Conservation (phyloP, 768 basidiomycete genomes). For the Pulveroboletus sp. region DNA sequence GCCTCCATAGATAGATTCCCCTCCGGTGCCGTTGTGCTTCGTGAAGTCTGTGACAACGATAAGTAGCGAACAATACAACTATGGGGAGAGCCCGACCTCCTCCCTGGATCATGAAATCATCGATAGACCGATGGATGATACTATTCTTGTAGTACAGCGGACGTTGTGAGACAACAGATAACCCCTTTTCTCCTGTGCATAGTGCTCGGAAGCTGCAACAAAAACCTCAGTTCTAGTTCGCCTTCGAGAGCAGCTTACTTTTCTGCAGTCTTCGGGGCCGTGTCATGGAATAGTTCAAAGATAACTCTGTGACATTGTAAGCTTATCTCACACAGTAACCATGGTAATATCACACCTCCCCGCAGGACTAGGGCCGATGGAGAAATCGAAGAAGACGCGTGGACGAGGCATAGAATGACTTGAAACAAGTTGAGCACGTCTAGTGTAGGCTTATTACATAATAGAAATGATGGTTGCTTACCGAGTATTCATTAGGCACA, state of each 20-base stretch:
- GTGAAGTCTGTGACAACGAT: slow-evolving; percentile 57
- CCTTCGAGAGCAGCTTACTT: slow-evolving; percentile 50
- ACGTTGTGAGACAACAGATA: slow-evolving; percentile 55
- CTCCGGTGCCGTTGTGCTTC: slow-evolving; percentile 72
- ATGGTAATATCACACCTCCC: slow-evolving; percentile 46
- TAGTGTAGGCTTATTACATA: slow-evolving; percentile 7
- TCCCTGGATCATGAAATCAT: slow-evolving; percentile 76
- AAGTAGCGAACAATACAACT: background rate
- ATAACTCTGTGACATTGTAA: slow-evolving; percentile 44
- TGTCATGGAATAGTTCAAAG: slow-evolving; percentile 72
- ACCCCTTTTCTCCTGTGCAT: slow-evolving; percentile 82
- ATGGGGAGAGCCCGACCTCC: slow-evolving; percentile 46
- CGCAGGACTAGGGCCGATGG: slow-evolving; percentile 41
- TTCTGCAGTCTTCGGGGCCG: slow-evolving; percentile 70
- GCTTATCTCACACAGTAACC: background rate
- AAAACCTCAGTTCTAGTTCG: slow-evolving; percentile 8
- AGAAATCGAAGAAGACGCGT: slow-evolving; percentile 68
- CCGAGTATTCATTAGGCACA: no score
- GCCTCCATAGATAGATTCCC: slow-evolving; percentile 76
- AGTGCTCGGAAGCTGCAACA: slow-evolving; percentile 69
- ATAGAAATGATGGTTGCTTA: background rate
- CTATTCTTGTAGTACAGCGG: slow-evolving; percentile 81
- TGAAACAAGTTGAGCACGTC: background rate
- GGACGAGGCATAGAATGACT: slow-evolving; percentile 42
- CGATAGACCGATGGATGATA: slow-evolving; percentile 74